Base-by-base conservation (phyloP, 441 rosid genomes). In the Sinapis alba region DNA sequence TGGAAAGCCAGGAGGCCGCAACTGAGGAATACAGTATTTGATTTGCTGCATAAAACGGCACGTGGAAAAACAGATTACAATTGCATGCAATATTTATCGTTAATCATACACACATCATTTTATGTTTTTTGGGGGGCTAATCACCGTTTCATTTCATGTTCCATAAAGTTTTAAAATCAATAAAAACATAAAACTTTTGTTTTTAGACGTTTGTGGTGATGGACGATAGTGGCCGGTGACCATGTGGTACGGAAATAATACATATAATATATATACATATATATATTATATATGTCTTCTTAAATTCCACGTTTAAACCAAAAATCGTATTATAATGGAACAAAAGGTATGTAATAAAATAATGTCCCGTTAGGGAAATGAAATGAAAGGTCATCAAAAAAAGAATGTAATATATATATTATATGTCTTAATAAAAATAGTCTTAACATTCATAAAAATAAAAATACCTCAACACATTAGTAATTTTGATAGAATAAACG, bases 1-100 rank as follows among this genome's bases (percentile, higher is more conserved):
- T 20, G 68, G 68, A 21, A 64, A 63, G 30, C 68, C 68, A 38
- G 68, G 68, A 20, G 20, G 53, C 51, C 53, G 3, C 30, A 63
- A 21, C 53, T 63, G 38, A 11, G 1, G 53, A 45, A 45, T 20
- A n/a, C n/a, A n/a, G n/a, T n/a, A 41, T 4, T 38, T 63, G 32
- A 38, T 38, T 38, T 24, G 16, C 21, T 63, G 1, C 10, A 47
- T 47, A 47, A 47, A 47, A 47, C 9, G 54, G 3, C 3, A 56
- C 28, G n/a, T 30, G 60, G 7, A 23, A 2, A 20, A 54, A 56
- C 15, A 24, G 30, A 11, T 23, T 21, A 23, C 4, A 11, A 7
- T n/a, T 58, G 34, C 62, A 27, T 27, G 36, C 62, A n/a, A 11
- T 47, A 7, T 26, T 58, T n/a, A 12, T 26, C 36, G 11, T 26